These are phyloP conservation scores for Umbelopsis sp. DNA, from an alignment of 371 early-diverging fungal genomes.

Conservation along the genomic window DNA sequence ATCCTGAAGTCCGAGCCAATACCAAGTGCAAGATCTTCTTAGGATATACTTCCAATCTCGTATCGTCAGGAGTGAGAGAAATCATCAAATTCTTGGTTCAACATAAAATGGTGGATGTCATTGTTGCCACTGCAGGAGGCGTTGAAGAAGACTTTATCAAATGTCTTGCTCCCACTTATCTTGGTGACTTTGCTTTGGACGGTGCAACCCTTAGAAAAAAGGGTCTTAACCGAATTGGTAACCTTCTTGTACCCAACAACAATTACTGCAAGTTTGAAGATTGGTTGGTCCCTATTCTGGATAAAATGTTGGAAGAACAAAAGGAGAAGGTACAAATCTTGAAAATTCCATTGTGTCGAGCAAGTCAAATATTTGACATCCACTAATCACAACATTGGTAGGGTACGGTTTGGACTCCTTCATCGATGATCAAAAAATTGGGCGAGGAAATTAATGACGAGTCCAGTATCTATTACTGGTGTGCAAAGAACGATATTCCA, in stretches of 20 bases:
- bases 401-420: constrained; percentile 91
- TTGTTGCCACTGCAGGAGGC: constrained; percentile 98
- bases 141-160: constrained; percentile 99
- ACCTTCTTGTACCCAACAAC: constrained; percentile 98
- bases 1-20: constrained; percentile 62
- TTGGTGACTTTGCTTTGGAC: constrained; percentile 83
- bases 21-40: constrained; percentile 95
- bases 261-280: constrained; percentile 99
- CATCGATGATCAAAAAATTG: constrained; percentile 89
- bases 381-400: constrained; percentile 23
- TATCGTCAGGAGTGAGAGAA: constrained; percentile 98
- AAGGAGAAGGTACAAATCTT: constrained; percentile 54
- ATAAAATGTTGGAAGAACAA: constrained; percentile 92
- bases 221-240: constrained; percentile 98
- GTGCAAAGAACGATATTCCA: constrained; percentile 91
- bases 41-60: constrained; percentile 98
- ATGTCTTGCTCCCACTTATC: constrained; percentile 90
- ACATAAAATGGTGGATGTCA: constrained; percentile 89
- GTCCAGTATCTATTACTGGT: constrained; percentile 98
- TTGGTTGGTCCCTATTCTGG: constrained; percentile 95
- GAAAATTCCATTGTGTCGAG: constrained; percentile 13
- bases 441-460: constrained; percentile 96
- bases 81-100: constrained; percentile 91
- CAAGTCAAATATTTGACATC: neutral
- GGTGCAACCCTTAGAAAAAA: constrained; percentile 88